phyloP scores from a whole-genome alignment of 2,329 filamentous ascomycete genomes.

The Huntiella abstrusa region DNA sequence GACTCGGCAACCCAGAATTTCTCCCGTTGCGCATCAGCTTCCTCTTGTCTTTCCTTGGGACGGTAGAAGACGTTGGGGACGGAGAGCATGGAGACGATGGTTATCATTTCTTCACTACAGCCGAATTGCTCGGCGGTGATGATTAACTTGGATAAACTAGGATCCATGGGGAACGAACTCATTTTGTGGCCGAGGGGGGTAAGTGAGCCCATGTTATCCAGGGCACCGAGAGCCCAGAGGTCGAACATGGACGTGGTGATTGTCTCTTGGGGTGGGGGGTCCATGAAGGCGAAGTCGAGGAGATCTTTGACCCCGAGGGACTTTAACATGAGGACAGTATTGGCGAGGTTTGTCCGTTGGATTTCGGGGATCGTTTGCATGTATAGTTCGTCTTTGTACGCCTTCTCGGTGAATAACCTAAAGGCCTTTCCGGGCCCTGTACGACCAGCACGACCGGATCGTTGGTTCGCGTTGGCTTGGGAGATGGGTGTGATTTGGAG shows the following conservation, averaged over 20 bases:
- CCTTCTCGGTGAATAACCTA: conserved; percentile 81
- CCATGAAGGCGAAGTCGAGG: conserved; percentile 97
- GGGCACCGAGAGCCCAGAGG: conserved; percentile 81
- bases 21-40: conserved; percentile 84
- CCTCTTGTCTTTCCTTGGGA: conserved; percentile 88
- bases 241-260: conserved; percentile 96
- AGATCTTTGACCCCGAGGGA: conserved; percentile 87
- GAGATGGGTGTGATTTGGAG: conserved; percentile 95
- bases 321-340: conserved; percentile 85
- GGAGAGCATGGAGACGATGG: conserved; percentile 93
- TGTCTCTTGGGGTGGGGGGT: conserved; percentile 91
- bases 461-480: conserved; percentile 85
- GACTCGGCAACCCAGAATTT: conserved; percentile 98
- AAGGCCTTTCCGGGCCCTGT: conserved; percentile 94
- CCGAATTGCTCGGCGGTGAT: conserved; percentile 80
- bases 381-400: conserved; percentile 91
- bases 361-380: conserved; percentile 96
- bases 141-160: conserved; percentile 80
- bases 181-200: conserved; percentile 76
- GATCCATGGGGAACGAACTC: conserved; percentile 98
- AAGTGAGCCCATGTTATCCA: conserved; percentile 85
- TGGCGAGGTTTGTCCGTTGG: conserved; percentile 85
- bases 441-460: conserved; percentile 80
- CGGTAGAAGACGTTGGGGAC: conserved; percentile 95
- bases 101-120: conserved; percentile 95